Conservation (phyloP, 495 filamentous ascomycete genomes). For the Hyaloscypha variabilis region DNA sequence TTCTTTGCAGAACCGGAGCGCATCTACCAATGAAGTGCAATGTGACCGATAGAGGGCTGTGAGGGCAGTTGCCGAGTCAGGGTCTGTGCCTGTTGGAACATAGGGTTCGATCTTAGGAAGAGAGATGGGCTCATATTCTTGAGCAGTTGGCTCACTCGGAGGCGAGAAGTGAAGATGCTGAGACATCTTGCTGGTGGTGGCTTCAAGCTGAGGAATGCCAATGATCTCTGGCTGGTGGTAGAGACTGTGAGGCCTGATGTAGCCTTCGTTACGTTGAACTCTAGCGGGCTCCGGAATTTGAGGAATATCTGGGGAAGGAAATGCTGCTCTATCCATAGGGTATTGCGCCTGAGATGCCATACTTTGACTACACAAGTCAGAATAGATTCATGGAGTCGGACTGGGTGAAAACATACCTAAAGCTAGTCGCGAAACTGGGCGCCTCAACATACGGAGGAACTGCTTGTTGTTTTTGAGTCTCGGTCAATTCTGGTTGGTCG, state of each 20-base stretch:
- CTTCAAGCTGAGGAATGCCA: conserved; percentile 46
- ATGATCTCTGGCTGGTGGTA: conserved; percentile 53
- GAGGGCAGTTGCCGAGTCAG: conserved; percentile 79
- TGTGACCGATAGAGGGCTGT: conserved; percentile 88
- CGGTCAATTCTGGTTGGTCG: conserved; percentile 54
- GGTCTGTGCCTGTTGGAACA: conserved; percentile 75
- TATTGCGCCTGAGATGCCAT: conserved; percentile 42
- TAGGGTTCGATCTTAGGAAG: conserved; percentile 79
- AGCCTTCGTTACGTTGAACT: conserved; percentile 16
- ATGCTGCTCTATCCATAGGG: conserved; percentile 65
- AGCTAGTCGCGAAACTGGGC: conserved; percentile 41
- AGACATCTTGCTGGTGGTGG: conserved; percentile 55
- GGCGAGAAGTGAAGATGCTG: conserved; percentile 69
- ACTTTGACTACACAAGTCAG: conserved; percentile 36
- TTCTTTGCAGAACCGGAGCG: conserved; percentile 92
- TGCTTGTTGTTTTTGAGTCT: conserved; percentile 36
- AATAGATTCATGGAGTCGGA: neutral
- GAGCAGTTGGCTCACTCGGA: conserved; percentile 50
- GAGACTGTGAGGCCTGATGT: conserved; percentile 43
- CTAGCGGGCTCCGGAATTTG: conserved; percentile 29
- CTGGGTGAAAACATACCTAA: conserved; percentile 37
- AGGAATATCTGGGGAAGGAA: conserved; percentile 62
- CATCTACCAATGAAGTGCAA: conserved; percentile 92
- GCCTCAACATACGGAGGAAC: conserved; percentile 41
- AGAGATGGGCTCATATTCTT: conserved; percentile 66